A percentile compares a stretch with the other conserved stretches of the same genome.
phyloP scores from a whole-genome alignment of 768 basidiomycete genomes.

The Mrakia hoshinonis region DNA sequence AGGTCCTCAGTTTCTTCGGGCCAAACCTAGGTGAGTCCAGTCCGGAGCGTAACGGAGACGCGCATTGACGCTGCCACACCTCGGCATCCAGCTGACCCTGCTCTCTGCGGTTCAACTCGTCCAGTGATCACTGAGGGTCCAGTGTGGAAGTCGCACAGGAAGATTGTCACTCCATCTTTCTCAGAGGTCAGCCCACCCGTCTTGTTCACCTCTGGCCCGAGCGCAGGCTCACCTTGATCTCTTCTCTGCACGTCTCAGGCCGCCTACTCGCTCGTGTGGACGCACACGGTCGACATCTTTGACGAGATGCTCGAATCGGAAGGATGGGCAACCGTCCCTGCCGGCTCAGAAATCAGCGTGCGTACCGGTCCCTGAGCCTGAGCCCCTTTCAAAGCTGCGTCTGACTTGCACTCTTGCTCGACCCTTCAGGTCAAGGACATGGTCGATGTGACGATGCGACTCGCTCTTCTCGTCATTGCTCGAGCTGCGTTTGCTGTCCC shows the following conservation, averaged over 20 bases:
- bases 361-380: too few species aligned
- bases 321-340: not conserved
- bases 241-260: not conserved
- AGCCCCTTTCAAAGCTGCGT: too few species aligned
- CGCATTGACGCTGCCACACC: too few species aligned
- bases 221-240: not conserved
- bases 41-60: too few species aligned
- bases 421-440: not conserved
- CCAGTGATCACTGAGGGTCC: conserved; percentile 57
- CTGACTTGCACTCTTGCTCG: too few species aligned
- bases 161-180: conserved; percentile 58
- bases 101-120: not conserved
- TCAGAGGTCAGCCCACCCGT: conserved; percentile 46
- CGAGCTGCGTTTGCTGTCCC: conserved; percentile 19
- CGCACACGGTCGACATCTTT: not conserved
- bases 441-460: conserved; percentile 11
- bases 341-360: conserved; percentile 6
- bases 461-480: conserved; percentile 13
- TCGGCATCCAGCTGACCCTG: not conserved
- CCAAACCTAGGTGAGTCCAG: not conserved
- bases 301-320: conserved; percentile 15
- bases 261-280: conserved; percentile 11
- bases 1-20: not conserved
- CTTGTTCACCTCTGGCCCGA: too few species aligned
- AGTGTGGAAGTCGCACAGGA: conserved; percentile 58